phyloP scores from a whole-genome alignment of 257 asterid genomes.

The Solanum habrochaites region DNA sequence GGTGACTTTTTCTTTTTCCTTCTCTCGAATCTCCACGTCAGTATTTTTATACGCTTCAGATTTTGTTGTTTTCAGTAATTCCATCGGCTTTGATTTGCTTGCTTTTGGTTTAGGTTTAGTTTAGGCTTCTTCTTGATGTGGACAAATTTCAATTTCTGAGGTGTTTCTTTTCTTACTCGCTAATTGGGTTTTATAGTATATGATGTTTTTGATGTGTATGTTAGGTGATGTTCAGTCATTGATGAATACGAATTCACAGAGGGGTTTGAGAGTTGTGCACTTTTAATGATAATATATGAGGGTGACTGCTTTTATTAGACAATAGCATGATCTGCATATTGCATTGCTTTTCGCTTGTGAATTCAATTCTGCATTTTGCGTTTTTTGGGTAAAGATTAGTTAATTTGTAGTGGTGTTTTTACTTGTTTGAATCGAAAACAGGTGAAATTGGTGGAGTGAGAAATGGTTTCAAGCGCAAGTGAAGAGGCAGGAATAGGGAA shows the following conservation, averaged over 20 bases:
- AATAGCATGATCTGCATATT: neutral
- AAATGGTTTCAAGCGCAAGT: conserved; percentile 43
- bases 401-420: conserved; percentile 12
- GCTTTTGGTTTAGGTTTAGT: neutral
- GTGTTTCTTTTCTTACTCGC: neutral
- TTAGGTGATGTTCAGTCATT: neutral
- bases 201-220: neutral
- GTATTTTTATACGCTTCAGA: neutral
- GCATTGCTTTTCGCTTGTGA: neutral
- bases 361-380: neutral
- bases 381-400: neutral
- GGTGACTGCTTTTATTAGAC: neutral
- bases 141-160: neutral
- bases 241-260: neutral
- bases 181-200: neutral
- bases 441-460: conserved; percentile 15
- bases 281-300: neutral
- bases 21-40: neutral
- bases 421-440: neutral
- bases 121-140: neutral
- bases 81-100: neutral
- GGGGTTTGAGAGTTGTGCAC: neutral
- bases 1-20: neutral
- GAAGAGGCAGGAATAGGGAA: conserved; percentile 46
- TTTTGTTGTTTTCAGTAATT: no score